Evolutionary conservation across 148 eudicot species (phyloP).

Genomic region (Rhododendron vialii): DNA sequence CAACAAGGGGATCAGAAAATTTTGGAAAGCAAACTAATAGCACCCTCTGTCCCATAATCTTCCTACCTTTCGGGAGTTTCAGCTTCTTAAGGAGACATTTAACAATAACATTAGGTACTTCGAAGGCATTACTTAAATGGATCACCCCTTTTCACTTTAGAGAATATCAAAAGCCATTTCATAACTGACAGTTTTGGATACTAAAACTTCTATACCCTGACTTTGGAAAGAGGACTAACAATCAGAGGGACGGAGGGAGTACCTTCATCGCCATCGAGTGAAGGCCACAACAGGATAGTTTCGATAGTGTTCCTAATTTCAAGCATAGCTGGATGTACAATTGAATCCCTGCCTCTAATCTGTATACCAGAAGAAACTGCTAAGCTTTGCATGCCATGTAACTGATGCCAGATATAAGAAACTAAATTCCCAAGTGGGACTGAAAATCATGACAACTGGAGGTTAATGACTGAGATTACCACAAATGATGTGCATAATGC

Average conservation of each 20-base stretch:
- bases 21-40: slow-evolving; percentile 3
- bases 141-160: not conserved
- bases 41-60: not conserved
- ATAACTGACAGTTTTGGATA: not conserved
- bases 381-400: not conserved
- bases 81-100: not conserved
- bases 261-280: slow-evolving; percentile 69
- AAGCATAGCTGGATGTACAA: slow-evolving; percentile 36
- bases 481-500: slow-evolving; percentile 70
- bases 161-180: not conserved
- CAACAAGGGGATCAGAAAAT: not conserved
- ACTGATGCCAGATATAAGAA: not conserved
- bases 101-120: not conserved
- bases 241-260: not conserved
- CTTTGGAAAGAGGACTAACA: not conserved
- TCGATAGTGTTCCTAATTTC: slow-evolving; percentile 39
- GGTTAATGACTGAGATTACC: slow-evolving; percentile 30
- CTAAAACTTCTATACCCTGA: not conserved
- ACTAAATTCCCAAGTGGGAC: not conserved
- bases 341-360: slow-evolving; percentile 56
- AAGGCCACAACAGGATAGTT: slow-evolving; percentile 59
- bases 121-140: not conserved
- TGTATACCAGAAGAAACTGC: slow-evolving; percentile 13
- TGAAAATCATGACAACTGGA: not conserved
- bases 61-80: not conserved